phyloP scores from a whole-genome alignment of 306 rosid species.

The Datisca glomerata region DNA sequence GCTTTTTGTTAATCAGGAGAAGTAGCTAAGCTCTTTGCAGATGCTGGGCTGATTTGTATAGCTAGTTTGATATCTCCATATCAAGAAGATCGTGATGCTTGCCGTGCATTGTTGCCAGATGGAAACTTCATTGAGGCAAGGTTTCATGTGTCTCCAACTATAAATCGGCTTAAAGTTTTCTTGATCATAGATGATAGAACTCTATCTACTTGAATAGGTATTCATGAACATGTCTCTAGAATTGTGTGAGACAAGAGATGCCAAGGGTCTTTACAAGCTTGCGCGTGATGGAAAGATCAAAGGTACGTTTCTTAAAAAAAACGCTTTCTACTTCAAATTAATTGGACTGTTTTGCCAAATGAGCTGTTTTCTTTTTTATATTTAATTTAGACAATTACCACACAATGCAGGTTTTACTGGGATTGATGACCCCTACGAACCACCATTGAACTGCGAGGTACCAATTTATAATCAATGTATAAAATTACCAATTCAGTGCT shows the following conservation, averaged over 20 bases:
- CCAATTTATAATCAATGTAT: too few species aligned
- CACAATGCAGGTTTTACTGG: constrained; percentile 87
- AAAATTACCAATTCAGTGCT: too few species aligned
- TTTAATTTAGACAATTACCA: too few species aligned
- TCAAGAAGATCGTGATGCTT: constrained; percentile 51
- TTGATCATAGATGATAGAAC: constrained; percentile 10
- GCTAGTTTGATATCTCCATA: constrained; percentile 85
- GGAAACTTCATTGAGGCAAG: constrained; percentile 63
- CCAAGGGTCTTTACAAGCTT: constrained; percentile 87
- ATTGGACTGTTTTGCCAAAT: too few species aligned
- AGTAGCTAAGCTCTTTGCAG: constrained; percentile 73
- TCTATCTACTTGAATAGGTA: constrained; percentile 30
- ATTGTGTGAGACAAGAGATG: constrained; percentile 69
- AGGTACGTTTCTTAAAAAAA: constrained; percentile 32
- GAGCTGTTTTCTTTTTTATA: too few species aligned
- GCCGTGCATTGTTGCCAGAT: constrained; percentile 62
- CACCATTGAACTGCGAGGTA: constrained; percentile 79
- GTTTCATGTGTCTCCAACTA: constrained; percentile 6
- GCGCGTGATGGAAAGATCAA: constrained; percentile 83
- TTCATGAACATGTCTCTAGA: constrained; percentile 77
- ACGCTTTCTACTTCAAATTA: too few species aligned
- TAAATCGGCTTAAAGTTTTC: constrained; percentile 7
- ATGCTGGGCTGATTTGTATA: constrained; percentile 62
- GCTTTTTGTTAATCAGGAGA: constrained; percentile 40
- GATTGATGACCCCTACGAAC: constrained; percentile 80